Evolutionary conservation across 306 rosid species (phyloP), one percentile per base, ranked within the genome.

Genomic region (Prinsepia uniflora): DNA sequence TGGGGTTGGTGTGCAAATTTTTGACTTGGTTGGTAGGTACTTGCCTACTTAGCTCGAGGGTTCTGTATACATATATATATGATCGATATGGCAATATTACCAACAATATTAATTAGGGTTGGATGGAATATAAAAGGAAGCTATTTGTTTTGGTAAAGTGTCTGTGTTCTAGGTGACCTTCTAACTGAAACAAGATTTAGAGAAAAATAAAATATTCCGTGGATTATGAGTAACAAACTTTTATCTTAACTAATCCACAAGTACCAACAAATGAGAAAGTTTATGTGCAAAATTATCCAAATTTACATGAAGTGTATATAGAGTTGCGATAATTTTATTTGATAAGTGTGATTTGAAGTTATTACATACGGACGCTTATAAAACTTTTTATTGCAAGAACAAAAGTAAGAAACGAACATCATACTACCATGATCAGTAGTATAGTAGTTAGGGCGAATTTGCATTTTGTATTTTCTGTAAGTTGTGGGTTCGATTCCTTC

Each of bases 91-190:
- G 45, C 44, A 47, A 64, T 15, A 53, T 68, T 68, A 7, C 49
- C 19, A 5, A 9, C 3, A 30, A 30, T 68, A 36, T 11, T 39
- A 41, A 42, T 69, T 69, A 14, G 14, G 20, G 19, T 15, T 15
- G 4, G 1, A 73, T 22, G 73, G 18, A 72, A 73, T 74, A 48
- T 64, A 46, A 36, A 46, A 34, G 5, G 36, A 17, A 17, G 15
- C 18, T 68, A 52, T 50, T 73, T 76, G 58, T 78, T 68, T 87
- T 63, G 96, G 75, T 83, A 58, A 79, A 71, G 72, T 66, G 90
- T 89, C 92, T 53, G 48, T 69, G 58, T 69, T 70, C 71, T 72
- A 45, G 81, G 78, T 83, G 90, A 87, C 87, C 82, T 77, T 66
- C 65, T 63, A 89, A 78, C 87, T 67, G 65, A 78, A 81, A 76